Evolutionary conservation across 2,329 filamentous ascomycete species (phyloP).

Genomic region (Rhynchosporium graminicola): DNA sequence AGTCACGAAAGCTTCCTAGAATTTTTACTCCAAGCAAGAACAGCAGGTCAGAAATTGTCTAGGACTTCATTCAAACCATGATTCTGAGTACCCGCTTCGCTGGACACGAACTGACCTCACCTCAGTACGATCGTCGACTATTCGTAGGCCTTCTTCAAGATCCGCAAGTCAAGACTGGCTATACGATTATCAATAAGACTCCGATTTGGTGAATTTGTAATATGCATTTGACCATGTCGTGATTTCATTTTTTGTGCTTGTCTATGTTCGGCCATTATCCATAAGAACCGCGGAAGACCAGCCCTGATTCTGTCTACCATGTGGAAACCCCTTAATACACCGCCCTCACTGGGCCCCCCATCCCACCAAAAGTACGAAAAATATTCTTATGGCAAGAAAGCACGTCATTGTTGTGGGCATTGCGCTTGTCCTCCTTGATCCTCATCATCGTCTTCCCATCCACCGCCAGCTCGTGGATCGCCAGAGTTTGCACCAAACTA

Average conservation of each 20-base stretch:
- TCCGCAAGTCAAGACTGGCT: no score
- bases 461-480: constrained; percentile 64
- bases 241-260: constrained; percentile 1
- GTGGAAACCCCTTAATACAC: not conserved
- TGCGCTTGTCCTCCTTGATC: constrained; percentile 59
- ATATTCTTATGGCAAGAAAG: constrained; percentile 1
- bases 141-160: no score
- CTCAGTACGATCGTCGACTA: no score
- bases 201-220: no score
- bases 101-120: no score
- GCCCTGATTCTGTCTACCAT: constrained; percentile 16
- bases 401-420: constrained; percentile 49
- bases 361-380: not conserved
- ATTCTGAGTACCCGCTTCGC: no score
- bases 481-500: constrained; percentile 72
- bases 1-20: no score
- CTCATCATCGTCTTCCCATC: constrained; percentile 71
- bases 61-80: no score
- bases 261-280: constrained; percentile 13
- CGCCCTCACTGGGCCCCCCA: not conserved
- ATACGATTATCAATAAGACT: no score
- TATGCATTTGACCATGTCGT: not conserved
- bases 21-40: no score
- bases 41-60: no score
- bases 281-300: constrained; percentile 16